Conservation (phyloP, 208 protist species). For the Wallacemonas sp. region DNA sequence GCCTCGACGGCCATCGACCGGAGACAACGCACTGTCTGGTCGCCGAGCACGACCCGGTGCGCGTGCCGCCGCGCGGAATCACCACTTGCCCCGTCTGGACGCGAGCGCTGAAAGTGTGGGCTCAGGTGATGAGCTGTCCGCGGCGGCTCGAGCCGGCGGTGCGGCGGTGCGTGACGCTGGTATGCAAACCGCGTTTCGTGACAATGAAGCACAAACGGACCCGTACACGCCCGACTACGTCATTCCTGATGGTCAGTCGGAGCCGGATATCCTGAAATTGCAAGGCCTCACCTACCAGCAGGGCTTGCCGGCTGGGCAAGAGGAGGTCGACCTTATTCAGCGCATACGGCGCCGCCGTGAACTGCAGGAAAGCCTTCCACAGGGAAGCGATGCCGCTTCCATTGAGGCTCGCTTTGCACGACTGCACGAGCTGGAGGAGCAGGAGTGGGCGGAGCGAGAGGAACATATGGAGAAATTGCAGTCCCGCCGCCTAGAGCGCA, state of each 20-base stretch:
- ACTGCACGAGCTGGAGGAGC: slow-evolving; percentile 79
- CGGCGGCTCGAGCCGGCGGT: neutral
- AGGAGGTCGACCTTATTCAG: slow-evolving; percentile 89
- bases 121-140: slow-evolving; percentile 8
- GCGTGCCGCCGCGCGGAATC: slow-evolving; percentile 6
- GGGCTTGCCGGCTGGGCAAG: slow-evolving; percentile 73
- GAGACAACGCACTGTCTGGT: neutral
- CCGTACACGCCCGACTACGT: slow-evolving; percentile 88
- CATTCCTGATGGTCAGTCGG: slow-evolving; percentile 59
- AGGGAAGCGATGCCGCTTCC: slow-evolving; percentile 46
- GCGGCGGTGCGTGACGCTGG: slow-evolving; percentile 20
- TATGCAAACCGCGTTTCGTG: slow-evolving; percentile 72
- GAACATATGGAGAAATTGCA: slow-evolving; percentile 71
- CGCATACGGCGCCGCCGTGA: slow-evolving; percentile 80
- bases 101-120: neutral
- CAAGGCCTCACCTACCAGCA: slow-evolving; percentile 59
- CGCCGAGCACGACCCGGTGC: neutral
- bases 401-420: slow-evolving; percentile 40
- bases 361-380: slow-evolving; percentile 63
- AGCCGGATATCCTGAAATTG: slow-evolving; percentile 74
- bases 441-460: slow-evolving; percentile 87
- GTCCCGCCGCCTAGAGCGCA: slow-evolving; percentile 59
- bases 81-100: slow-evolving; percentile 37
- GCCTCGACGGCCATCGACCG: neutral
- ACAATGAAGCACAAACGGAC: slow-evolving; percentile 90